Evolutionary conservation across 1,284 basidiomycete genomes (phyloP).

Genomic region (Ceratobasidium papillatum): DNA sequence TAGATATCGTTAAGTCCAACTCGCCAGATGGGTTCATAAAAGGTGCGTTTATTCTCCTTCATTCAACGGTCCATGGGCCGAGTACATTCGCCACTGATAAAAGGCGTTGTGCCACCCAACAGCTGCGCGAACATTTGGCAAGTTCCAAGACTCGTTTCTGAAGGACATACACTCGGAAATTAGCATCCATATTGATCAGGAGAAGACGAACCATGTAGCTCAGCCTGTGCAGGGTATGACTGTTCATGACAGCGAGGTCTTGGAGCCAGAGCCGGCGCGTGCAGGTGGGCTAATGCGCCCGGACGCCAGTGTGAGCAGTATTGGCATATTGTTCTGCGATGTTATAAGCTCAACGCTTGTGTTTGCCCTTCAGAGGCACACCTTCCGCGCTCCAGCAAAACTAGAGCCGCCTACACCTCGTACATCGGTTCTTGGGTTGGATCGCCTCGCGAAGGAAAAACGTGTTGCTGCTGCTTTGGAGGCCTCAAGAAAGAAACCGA

Average conservation of each 20-base stretch:
- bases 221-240: slow-evolving; percentile 73
- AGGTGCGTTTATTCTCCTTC: slow-evolving; percentile 52
- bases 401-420: slow-evolving; percentile 77
- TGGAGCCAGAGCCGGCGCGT: slow-evolving; percentile 79
- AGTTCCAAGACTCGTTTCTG: slow-evolving; percentile 75
- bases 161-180: slow-evolving; percentile 66
- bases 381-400: slow-evolving; percentile 76
- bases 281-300: slow-evolving; percentile 77
- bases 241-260: slow-evolving; percentile 80
- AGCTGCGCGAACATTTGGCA: slow-evolving; percentile 86
- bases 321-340: background rate
- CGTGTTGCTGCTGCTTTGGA: slow-evolving; percentile 62
- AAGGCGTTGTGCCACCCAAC: slow-evolving; percentile 45
- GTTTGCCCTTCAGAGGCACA: slow-evolving; percentile 64
- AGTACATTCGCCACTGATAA: slow-evolving; percentile 38
- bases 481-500: slow-evolving; percentile 70
- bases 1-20: slow-evolving; percentile 79
- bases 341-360: slow-evolving; percentile 1
- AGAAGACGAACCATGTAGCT: slow-evolving; percentile 57
- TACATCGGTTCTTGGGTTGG: slow-evolving; percentile 82
- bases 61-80: background rate
- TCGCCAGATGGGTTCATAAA: slow-evolving; percentile 69
- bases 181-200: slow-evolving; percentile 71
- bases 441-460: slow-evolving; percentile 88
- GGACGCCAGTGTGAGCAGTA: slow-evolving; percentile 63